Evolutionary conservation across 192 early-diverging fungal genomes (phyloP).

Genomic region (Dimargaris cristalligena): DNA sequence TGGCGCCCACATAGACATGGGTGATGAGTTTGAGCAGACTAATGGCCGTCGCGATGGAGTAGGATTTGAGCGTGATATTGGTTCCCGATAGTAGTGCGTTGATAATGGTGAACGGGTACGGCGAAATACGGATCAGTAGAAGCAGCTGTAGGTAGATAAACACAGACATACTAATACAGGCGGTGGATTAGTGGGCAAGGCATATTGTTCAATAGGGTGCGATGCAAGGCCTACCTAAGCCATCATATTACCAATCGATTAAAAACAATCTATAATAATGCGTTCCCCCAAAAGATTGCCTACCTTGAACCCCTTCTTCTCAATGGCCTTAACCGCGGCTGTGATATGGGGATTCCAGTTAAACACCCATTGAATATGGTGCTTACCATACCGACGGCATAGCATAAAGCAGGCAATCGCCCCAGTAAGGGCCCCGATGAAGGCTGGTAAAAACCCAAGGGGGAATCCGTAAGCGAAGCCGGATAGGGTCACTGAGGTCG

Average conservation of each 20-base stretch:
- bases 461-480: slow-evolving; percentile 17
- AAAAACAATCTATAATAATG: no score
- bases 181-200: no score
- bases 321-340: slow-evolving; percentile 35
- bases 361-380: slow-evolving; percentile 24
- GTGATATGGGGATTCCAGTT: slow-evolving; percentile 28
- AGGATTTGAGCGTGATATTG: slow-evolving; percentile 28
- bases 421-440: slow-evolving; percentile 26
- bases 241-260: no score
- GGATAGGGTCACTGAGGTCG: slow-evolving; percentile 3
- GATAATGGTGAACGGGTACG: slow-evolving; percentile 52
- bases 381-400: slow-evolving; percentile 28
- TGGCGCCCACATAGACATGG: slow-evolving; percentile 44
- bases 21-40: slow-evolving; percentile 35
- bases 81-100: slow-evolving; percentile 39
- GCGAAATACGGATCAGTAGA: slow-evolving; percentile 46
- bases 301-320: slow-evolving; percentile 44
- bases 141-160: no score
- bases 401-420: slow-evolving; percentile 34
- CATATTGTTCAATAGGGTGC: no score
- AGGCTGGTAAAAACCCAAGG: slow-evolving; percentile 15
- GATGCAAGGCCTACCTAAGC: no score
- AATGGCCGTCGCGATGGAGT: slow-evolving; percentile 31
- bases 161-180: no score
- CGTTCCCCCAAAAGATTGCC: no score